Evolutionary conservation across 2,329 filamentous ascomycete species (phyloP).

Genomic region (Lachnellula suecica): DNA sequence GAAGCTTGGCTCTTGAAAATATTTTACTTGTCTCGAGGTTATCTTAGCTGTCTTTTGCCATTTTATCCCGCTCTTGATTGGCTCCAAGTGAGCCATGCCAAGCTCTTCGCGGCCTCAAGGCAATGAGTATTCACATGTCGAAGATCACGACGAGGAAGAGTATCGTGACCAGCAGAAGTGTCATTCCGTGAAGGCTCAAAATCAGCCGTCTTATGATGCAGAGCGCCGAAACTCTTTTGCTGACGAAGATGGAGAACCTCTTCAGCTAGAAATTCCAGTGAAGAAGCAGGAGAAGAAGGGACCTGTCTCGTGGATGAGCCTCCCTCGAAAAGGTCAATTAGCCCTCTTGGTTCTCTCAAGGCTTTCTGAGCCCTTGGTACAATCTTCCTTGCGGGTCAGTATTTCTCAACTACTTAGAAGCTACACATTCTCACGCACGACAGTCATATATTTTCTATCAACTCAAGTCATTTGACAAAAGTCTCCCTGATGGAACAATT

Average conservation of each 20-base stretch:
- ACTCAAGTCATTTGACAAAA: slow-evolving; percentile 59
- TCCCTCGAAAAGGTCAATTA: slow-evolving; percentile 78
- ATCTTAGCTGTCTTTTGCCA: not conserved
- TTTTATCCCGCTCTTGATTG: not conserved
- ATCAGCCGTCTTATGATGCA: not conserved
- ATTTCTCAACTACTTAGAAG: not conserved
- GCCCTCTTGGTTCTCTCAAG: slow-evolving; percentile 76
- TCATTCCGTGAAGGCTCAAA: not conserved
- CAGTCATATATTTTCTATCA: slow-evolving; percentile 74
- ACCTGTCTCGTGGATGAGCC: slow-evolving; percentile 66
- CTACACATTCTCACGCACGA: slow-evolving; percentile 41
- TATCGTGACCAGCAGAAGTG: not conserved
- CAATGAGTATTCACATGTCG: not conserved
- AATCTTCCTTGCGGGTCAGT: slow-evolving; percentile 55
- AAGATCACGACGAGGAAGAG: not conserved
- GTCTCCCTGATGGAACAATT: slow-evolving; percentile 44
- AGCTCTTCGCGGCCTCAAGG: not conserved
- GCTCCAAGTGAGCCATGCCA: not conserved
- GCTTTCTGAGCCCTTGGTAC: slow-evolving; percentile 78
- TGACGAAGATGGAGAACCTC: slow-evolving; percentile 28
- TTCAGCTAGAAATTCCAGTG: slow-evolving; percentile 24
- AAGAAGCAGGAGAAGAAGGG: slow-evolving; percentile 21
- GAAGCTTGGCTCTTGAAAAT: not conserved
- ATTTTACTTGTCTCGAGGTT: not conserved
- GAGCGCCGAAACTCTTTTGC: slow-evolving; percentile 4